A percentile compares a stretch with the other conserved stretches of the same genome.
Conservation (phyloP, 2,329 filamentous ascomycete species). For the Cryphonectria parasitica region DNA sequence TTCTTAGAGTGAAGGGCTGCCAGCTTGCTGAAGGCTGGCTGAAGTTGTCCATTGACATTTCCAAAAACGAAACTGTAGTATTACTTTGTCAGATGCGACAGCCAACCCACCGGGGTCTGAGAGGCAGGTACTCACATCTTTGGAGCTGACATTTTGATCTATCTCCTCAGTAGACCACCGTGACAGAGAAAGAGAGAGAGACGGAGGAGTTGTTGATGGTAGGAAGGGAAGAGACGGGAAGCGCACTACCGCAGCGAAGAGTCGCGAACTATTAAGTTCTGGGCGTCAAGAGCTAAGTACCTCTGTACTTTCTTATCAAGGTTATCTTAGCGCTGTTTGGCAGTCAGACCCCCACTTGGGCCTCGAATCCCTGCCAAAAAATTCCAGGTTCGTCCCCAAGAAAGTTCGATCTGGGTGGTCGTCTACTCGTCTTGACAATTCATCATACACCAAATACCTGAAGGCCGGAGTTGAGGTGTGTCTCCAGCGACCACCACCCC, state of each 20-base stretch:
- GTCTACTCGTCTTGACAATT: not conserved
- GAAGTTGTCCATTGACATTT: conserved; percentile 77
- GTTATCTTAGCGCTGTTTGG: conserved; percentile 25
- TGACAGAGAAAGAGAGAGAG: not conserved
- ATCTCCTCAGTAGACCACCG: not conserved
- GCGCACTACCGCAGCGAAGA: not conserved
- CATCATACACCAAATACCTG: not conserved
- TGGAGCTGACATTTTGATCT: conserved; percentile 20
- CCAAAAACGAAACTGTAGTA: conserved; percentile 75
- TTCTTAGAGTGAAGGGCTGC: conserved; percentile 83
- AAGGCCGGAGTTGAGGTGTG: conserved; percentile 4
- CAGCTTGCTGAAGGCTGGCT: conserved; percentile 78
- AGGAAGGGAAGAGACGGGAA: not conserved
- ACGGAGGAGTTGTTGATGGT: not conserved
- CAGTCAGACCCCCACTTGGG: not conserved
- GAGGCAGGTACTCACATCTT: conserved; percentile 23
- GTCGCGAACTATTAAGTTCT: not conserved
- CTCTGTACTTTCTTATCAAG: conserved; percentile 20
- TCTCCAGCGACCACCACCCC: not conserved
- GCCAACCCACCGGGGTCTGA: not conserved
- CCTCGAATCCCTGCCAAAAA: conserved; percentile 27
- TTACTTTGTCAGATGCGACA: conserved; percentile 28
- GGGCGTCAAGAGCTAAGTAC: conserved; percentile 1
- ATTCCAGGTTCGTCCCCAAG: conserved; percentile 11
- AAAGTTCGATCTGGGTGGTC: not conserved